A percentile compares a stretch with the other conserved stretches of the same genome.
phyloP scores from a whole-genome alignment of 2,329 filamentous ascomycete species.

The Achaetomium macrosporum region DNA sequence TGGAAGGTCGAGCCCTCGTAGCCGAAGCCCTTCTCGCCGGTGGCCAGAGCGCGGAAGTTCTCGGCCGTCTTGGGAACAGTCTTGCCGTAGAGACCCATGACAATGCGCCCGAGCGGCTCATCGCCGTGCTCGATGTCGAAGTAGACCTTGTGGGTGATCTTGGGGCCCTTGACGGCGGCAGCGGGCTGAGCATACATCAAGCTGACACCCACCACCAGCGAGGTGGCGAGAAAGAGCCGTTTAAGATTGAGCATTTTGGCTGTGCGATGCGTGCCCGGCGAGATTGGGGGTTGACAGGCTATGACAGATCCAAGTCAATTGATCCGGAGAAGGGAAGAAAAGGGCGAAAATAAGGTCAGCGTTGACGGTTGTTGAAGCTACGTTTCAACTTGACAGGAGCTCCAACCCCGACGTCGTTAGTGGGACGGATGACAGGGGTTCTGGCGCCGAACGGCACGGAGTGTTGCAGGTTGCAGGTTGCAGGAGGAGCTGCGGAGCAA shows the following conservation, averaged over 20 bases:
- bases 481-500: background rate
- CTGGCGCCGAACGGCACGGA: background rate
- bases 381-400: constrained; percentile 22
- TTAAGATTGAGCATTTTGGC: constrained; percentile 65
- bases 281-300: background rate
- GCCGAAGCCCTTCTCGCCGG: constrained; percentile 79
- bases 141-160: constrained; percentile 94
- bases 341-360: constrained; percentile 14
- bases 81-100: constrained; percentile 81
- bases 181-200: constrained; percentile 69
- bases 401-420: background rate
- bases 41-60: constrained; percentile 75
- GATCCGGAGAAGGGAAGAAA: background rate
- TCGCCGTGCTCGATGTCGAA: constrained; percentile 79
- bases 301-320: constrained; percentile 11
- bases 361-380: constrained; percentile 23
- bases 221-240: constrained; percentile 62
- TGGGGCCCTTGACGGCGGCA: constrained; percentile 76
- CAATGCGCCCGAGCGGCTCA: constrained; percentile 65
- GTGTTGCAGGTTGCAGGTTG: constrained; percentile 1
- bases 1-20: constrained; percentile 81
- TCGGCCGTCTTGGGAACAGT: constrained; percentile 70
- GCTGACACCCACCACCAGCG: constrained; percentile 70
- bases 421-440: constrained; percentile 7
- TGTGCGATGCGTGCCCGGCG: constrained; percentile 30